Base-by-base conservation (phyloP, 192 early-diverging fungal species). In the Blastocladiella britannica region DNA sequence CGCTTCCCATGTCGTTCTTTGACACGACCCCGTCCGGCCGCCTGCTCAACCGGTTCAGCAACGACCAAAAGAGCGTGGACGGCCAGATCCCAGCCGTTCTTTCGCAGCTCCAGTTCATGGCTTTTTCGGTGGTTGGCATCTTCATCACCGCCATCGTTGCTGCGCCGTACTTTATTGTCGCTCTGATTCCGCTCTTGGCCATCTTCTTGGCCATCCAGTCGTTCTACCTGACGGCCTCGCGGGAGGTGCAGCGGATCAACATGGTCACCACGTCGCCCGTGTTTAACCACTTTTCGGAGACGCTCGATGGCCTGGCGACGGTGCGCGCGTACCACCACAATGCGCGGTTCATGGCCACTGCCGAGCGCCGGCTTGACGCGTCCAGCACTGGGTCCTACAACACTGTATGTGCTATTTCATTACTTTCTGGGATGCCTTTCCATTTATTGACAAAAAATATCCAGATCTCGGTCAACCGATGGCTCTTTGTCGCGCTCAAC, bases 401-500 rank as follows among this genome's bases (percentile, higher is more conserved):
- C n/a, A n/a, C n/a, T n/a, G n/a, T n/a, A n/a, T n/a, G n/a, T n/a
- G n/a, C n/a, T n/a, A n/a, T n/a, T n/a, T n/a, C n/a, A n/a, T n/a
- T n/a, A n/a, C n/a, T n/a, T n/a, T n/a, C n/a, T n/a, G n/a, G n/a
- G n/a, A n/a, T n/a, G n/a, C n/a, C n/a, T n/a, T n/a, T n/a, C n/a
- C n/a, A n/a, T n/a, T n/a, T n/a, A n/a, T n/a, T n/a, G n/a, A n/a
- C n/a, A n/a, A n/a, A n/a, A n/a, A n/a, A n/a, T n/a, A n/a, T n/a
- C n/a, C n/a, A n/a, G n/a, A n/a, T n/a, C n/a, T 77, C 75, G 5
- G 72, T 80, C 22, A 91, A 87, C 71, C 72, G 88, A 28, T 94
- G 91, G 91, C 71, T 95, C 28, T 83, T 82, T 59, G 73, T 84
- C 53, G 79, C 91, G 30, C 83, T 86, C 31, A 88, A 90, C 54